These are phyloP conservation scores for Margaritispora aquatica DNA, from an alignment of 495 filamentous ascomycete species.

Conservation along the genomic window DNA sequence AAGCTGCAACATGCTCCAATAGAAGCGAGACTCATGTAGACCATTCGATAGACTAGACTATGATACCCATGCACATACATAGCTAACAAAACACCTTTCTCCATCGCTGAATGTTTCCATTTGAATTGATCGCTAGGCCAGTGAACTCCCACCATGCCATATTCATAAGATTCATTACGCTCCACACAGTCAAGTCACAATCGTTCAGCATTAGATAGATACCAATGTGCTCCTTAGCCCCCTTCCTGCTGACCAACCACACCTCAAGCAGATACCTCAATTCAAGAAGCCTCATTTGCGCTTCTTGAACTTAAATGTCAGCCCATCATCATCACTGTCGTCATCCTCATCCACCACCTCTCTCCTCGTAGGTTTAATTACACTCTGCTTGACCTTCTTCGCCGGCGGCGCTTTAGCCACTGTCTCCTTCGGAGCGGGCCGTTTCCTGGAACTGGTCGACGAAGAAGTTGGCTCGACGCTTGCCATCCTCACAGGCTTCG, in stretches of 20 bases:
- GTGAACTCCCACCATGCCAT: too few species aligned
- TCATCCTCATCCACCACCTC: conserved; percentile 35
- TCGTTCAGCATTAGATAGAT: too few species aligned
- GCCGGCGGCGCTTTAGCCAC: conserved; percentile 31
- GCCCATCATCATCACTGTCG: conserved; percentile 41
- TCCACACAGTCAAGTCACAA: too few species aligned
- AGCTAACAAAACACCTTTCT: neutral
- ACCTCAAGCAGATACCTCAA: neutral
- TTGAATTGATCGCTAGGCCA: neutral
- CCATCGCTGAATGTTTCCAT: neutral
- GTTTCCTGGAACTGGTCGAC: conserved; percentile 31
- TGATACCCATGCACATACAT: too few species aligned
- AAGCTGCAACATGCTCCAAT: neutral
- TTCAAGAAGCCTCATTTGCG: neutral
- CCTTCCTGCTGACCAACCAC: neutral
- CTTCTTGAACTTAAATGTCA: conserved; percentile 42
- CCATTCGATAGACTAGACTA: conserved; percentile 1
- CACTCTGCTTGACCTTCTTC: conserved; percentile 30
- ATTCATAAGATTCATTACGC: too few species aligned
- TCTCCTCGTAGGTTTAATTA: conserved; percentile 1
- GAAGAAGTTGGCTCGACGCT: conserved; percentile 5
- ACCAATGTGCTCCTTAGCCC: too few species aligned
- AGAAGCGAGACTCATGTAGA: neutral
- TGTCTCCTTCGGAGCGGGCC: conserved; percentile 29
- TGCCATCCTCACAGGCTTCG: conserved; percentile 19